These are phyloP conservation scores for Clavispora phyllophila DNA, from an alignment of 805 yeast species.

Conservation along the genomic window DNA sequence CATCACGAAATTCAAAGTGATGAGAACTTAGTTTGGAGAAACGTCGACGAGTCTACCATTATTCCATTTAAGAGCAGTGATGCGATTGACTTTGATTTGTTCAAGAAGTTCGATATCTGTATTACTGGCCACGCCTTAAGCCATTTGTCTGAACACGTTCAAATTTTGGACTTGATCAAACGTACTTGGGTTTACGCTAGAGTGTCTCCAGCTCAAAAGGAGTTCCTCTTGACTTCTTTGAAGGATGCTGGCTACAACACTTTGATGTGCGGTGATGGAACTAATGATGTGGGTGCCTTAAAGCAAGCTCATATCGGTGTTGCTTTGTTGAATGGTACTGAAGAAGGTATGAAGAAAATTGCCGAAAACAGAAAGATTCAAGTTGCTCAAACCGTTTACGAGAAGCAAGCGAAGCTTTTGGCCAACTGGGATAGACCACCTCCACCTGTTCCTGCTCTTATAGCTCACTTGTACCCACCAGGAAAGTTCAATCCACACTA, in stretches of 20 bases:
- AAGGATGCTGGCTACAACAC: constrained; percentile 89
- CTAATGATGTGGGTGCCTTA: constrained; percentile 99
- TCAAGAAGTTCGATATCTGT: constrained; percentile 75
- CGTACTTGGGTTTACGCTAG: constrained; percentile 97
- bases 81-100: constrained; percentile 50
- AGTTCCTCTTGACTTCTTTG: constrained; percentile 75
- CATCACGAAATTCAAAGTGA: constrained; percentile 44
- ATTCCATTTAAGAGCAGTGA: constrained; percentile 63
- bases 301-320: constrained; percentile 98
- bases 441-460: constrained; percentile 77
- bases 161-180: constrained; percentile 67
- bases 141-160: constrained; percentile 59
- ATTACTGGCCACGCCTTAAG: constrained; percentile 87
- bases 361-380: constrained; percentile 74
- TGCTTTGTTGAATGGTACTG: constrained; percentile 96
- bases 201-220: constrained; percentile 95
- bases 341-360: constrained; percentile 84
- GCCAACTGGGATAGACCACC: constrained; percentile 76
- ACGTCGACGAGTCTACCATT: constrained; percentile 68
- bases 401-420: constrained; percentile 78
- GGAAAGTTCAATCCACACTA: constrained; percentile 89
- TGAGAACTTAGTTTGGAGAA: constrained; percentile 74
- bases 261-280: constrained; percentile 99
- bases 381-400: constrained; percentile 60
- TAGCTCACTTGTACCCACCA: constrained; percentile 96